Percentiles rank a stretch among this genome's conserved stretches.
phyloP scores from a whole-genome alignment of 1,284 basidiomycete species.

The Agaricales sp. region DNA sequence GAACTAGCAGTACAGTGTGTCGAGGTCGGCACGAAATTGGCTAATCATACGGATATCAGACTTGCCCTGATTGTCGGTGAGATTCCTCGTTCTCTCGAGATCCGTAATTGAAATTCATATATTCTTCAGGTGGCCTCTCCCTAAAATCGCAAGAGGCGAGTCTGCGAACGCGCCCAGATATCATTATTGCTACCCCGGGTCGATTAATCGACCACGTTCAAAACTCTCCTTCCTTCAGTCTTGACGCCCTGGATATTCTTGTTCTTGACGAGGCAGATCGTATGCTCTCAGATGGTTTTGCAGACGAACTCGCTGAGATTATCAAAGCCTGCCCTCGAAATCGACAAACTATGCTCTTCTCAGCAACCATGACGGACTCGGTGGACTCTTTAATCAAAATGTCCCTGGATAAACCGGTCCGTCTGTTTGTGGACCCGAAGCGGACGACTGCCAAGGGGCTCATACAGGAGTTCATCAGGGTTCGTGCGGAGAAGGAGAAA shows the following conservation, averaged over 20 bases:
- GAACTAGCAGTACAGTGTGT: slow-evolving; percentile 93
- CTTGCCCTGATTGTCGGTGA: slow-evolving; percentile 88
- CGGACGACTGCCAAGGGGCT: slow-evolving; percentile 83
- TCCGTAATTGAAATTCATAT: slow-evolving; percentile 2
- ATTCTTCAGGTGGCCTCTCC: slow-evolving; percentile 70
- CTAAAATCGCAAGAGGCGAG: slow-evolving; percentile 84
- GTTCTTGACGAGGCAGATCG: slow-evolving; percentile 97
- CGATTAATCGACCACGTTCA: slow-evolving; percentile 95
- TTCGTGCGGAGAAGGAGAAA: slow-evolving; percentile 67
- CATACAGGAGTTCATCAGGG: slow-evolving; percentile 91
- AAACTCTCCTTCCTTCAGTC: slow-evolving; percentile 89
- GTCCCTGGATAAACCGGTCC: slow-evolving; percentile 85
- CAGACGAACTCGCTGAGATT: slow-evolving; percentile 93
- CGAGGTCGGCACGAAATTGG: slow-evolving; percentile 81
- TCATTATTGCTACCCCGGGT: slow-evolving; percentile 92
- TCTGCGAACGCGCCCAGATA: slow-evolving; percentile 80
- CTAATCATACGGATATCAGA: slow-evolving; percentile 80
- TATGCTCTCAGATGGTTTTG: slow-evolving; percentile 96
- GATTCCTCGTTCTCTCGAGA: slow-evolving; percentile 34
- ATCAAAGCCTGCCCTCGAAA: slow-evolving; percentile 82
- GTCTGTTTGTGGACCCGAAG: slow-evolving; percentile 94
- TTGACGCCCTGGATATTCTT: slow-evolving; percentile 89
- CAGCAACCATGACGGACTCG: slow-evolving; percentile 95
- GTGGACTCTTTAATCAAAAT: slow-evolving; percentile 91
- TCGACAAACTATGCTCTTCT: slow-evolving; percentile 97